Evolutionary conservation across 805 yeast genomes (phyloP), one percentile per base, ranked within the genome.

Genomic region (Candida arabinofermentans): DNA sequence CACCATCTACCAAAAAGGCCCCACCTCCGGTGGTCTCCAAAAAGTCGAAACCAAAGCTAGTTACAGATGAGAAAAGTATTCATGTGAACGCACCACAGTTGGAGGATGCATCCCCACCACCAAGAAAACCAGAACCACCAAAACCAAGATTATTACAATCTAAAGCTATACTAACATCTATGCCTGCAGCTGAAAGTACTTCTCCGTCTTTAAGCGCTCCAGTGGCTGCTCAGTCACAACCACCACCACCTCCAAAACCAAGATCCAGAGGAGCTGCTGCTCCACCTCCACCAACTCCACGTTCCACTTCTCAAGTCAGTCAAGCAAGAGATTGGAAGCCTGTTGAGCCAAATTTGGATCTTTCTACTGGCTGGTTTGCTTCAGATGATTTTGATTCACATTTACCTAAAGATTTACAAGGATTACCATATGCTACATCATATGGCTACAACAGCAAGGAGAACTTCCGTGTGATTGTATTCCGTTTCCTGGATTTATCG

Each of bases 301-400:
- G 37, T 10, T 37, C 43, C 4, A 27, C 42, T 3, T 39, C 34
- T 3, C 23, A 41, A 4, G 16, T n/a, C n/a, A n/a, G n/a, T n/a
- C n/a, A n/a, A n/a, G n/a, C n/a, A n/a, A n/a, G n/a, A n/a, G n/a
- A 37, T 8, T 58, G 65, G 66, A 49, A 42, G 27, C 52, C 53
- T 7, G 74, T 77, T 0, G 53, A 55, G 0, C 34, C 74, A 2
- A 69, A 77, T 47, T 49, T 75, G 26, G 72, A 75, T 35, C 55
- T 76, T 3, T 39, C 54, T 0, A 51, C 70, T 0, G 71, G 72
- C 1, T 77, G 82, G 82, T 77, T 65, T 55, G 63, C 70, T 1
- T 53, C 61, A 12, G 51, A 57, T 8, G 46, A 57, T 4, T 51
- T 57, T 34, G 48, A 40, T 3, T 39, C 42, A 1, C 47, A 40